Percentiles rank a stretch among this genome's conserved stretches.
Conservation (phyloP, 2,329 filamentous ascomycete species). For the Microascus cirrosus region DNA sequence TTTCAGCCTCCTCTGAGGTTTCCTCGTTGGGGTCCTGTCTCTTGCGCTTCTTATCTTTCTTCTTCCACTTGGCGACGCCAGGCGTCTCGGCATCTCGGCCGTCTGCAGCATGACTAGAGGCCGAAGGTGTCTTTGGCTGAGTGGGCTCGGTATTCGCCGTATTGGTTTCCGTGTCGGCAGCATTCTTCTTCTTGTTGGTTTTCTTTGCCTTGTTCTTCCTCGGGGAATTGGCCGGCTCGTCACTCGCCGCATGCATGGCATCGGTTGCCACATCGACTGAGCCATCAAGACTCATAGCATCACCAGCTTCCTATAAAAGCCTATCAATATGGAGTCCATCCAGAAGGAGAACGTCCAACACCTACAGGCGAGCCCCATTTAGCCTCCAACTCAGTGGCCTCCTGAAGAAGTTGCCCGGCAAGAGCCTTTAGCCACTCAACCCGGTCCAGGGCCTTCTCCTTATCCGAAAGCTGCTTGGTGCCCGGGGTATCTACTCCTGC, state of each 20-base stretch:
- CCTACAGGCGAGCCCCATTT: background rate
- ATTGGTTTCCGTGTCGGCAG: background rate
- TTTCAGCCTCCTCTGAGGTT: background rate
- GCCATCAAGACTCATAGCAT: background rate
- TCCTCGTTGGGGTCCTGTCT: background rate
- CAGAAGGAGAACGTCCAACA: background rate
- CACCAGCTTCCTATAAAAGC: background rate
- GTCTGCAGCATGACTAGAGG: background rate
- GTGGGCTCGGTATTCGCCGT: constrained; percentile 3
- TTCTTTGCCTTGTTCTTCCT: constrained; percentile 11
- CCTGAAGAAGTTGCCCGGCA: background rate
- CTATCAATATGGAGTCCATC: background rate
- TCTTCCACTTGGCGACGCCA: constrained; percentile 10
- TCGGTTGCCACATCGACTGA: background rate
- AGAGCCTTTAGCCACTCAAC: background rate
- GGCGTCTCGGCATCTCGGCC: constrained; percentile 8
- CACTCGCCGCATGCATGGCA: background rate
- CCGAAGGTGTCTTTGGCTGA: too few relatives aligned
- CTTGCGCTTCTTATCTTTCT: constrained; percentile 10
- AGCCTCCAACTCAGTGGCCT: background rate
- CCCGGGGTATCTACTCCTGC: background rate
- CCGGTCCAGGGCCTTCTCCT: background rate
- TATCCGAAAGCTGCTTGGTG: background rate
- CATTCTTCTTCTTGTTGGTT: background rate
- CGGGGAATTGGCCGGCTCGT: background rate